Conservation (phyloP, 2,329 filamentous ascomycete species). For the Alternaria sp. region DNA sequence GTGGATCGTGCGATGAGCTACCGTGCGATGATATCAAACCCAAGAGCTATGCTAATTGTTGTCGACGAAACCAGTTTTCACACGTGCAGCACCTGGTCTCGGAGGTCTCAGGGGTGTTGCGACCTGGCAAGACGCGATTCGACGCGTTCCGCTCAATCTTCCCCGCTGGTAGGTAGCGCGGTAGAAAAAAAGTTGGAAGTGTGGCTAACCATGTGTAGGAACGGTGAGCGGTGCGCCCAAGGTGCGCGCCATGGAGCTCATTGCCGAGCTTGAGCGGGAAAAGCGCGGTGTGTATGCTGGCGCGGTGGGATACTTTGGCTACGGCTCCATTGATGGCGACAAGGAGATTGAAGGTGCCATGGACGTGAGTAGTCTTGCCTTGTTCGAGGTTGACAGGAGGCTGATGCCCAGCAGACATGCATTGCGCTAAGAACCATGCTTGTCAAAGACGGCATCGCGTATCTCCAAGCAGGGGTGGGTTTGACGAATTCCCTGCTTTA, state of each 20-base stretch:
- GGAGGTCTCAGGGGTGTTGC: slow-evolving; percentile 90
- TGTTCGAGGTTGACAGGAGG: slow-evolving; percentile 25
- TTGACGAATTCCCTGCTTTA: slow-evolving; percentile 51
- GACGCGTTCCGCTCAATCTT: slow-evolving; percentile 97
- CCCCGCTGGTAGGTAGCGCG: slow-evolving; percentile 72
- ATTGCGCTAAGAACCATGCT: slow-evolving; percentile 91
- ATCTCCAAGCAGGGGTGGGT: slow-evolving; percentile 86
- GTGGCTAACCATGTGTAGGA: slow-evolving; percentile 27
- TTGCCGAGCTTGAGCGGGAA: slow-evolving; percentile 91
- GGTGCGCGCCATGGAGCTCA: slow-evolving; percentile 95
- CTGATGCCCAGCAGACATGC: slow-evolving; percentile 58
- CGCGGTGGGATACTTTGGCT: slow-evolving; percentile 96
- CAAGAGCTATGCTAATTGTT: slow-evolving; percentile 17
- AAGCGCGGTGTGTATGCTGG: slow-evolving; percentile 96
- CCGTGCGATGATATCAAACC: neutral
- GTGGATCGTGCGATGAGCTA: slow-evolving; percentile 10
- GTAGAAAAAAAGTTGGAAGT: slow-evolving; percentile 18
- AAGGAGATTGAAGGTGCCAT: slow-evolving; percentile 80
- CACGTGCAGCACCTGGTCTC: slow-evolving; percentile 98
- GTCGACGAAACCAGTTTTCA: slow-evolving; percentile 69
- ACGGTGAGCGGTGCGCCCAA: slow-evolving; percentile 97
- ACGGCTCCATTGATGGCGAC: slow-evolving; percentile 73
- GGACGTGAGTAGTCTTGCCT: slow-evolving; percentile 64
- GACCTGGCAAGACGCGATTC: slow-evolving; percentile 85
- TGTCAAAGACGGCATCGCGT: slow-evolving; percentile 88